These are phyloP conservation scores for Blepharisma undulans DNA, from an alignment of 169 alveolate genomes.

Conservation along the genomic window DNA sequence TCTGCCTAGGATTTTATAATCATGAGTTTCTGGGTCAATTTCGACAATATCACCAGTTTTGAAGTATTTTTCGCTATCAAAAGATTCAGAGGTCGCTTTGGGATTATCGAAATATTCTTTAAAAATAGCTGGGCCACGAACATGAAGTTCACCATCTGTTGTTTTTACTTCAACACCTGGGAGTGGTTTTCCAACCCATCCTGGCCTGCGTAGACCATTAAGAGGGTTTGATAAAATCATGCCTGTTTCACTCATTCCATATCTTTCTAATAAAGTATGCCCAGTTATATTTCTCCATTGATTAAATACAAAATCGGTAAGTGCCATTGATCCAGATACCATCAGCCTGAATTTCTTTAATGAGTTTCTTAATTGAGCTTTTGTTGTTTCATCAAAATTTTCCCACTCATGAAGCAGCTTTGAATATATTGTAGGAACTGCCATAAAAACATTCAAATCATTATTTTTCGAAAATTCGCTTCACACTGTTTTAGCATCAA, in stretches of 20 bases:
- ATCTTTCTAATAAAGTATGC: slow-evolving; percentile 52
- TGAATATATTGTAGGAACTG: slow-evolving; percentile 58
- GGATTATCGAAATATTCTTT: slow-evolving; percentile 42
- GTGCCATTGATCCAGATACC: slow-evolving; percentile 64
- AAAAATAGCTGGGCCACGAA: slow-evolving; percentile 41
- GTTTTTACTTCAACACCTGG: slow-evolving; percentile 51
- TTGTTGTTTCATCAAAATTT: not conserved
- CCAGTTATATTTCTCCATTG: slow-evolving; percentile 46
- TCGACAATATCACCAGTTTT: slow-evolving; percentile 49
- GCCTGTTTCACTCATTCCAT: slow-evolving; percentile 66
- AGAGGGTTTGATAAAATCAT: slow-evolving; percentile 55
- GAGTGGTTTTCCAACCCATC: slow-evolving; percentile 53
- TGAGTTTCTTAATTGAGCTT: not conserved
- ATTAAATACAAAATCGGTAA: slow-evolving; percentile 37
- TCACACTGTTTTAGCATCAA: slow-evolving; percentile 43
- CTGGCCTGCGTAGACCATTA: slow-evolving; percentile 50
- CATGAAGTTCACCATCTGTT: slow-evolving; percentile 45
- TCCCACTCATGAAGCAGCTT: slow-evolving; percentile 37
- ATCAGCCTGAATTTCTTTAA: slow-evolving; percentile 38
- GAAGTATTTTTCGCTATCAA: slow-evolving; percentile 49
- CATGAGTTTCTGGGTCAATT: not conserved
- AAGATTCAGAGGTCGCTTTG: slow-evolving; percentile 46
- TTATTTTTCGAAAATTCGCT: not conserved
- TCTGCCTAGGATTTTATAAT: slow-evolving; percentile 52
- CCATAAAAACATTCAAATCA: slow-evolving; percentile 51